Evolutionary conservation across 106 monocot species (phyloP).

Genomic region (Xerophyta viscosa): DNA sequence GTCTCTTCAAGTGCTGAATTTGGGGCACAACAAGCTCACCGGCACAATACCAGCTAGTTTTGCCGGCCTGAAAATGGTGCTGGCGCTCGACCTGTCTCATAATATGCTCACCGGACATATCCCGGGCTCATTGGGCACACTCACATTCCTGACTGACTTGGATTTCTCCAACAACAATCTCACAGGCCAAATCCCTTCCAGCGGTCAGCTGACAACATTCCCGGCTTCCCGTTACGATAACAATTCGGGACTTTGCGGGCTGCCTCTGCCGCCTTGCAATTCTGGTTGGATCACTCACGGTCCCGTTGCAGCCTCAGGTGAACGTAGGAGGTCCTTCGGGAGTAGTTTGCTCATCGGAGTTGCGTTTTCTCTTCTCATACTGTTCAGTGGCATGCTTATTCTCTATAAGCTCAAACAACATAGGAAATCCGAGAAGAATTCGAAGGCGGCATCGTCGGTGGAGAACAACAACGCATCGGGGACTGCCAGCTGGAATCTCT

Average conservation of each 20-base stretch:
- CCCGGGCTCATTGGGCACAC: constrained; percentile 31
- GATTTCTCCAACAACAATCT: constrained; percentile 86
- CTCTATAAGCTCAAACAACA: constrained; percentile 43
- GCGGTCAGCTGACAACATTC: constrained; percentile 74
- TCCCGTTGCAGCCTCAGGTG: not conserved
- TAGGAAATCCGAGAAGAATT: constrained; percentile 19
- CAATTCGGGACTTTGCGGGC: constrained; percentile 73
- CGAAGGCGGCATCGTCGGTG: constrained; percentile 18
- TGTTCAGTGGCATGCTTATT: constrained; percentile 14
- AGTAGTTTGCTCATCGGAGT: constrained; percentile 46
- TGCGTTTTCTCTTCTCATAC: constrained; percentile 35
- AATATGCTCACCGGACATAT: constrained; percentile 61
- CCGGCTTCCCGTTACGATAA: constrained; percentile 47
- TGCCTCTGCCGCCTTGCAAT: constrained; percentile 48
- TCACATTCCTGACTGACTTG: constrained; percentile 47
- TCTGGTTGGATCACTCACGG: not conserved
- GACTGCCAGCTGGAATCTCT: constrained; percentile 42
- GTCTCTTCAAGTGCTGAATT: constrained; percentile 49
- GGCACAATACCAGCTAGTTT: constrained; percentile 59
- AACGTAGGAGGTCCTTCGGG: constrained; percentile 7
- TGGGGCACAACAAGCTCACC: constrained; percentile 60
- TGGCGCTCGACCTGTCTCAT: constrained; percentile 56
- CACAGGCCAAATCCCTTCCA: constrained; percentile 51
- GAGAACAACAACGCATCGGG: constrained; percentile 38
- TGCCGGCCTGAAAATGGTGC: constrained; percentile 23